phyloP scores from a whole-genome alignment of 768 basidiomycete species.

The Roridomyces roridus region DNA sequence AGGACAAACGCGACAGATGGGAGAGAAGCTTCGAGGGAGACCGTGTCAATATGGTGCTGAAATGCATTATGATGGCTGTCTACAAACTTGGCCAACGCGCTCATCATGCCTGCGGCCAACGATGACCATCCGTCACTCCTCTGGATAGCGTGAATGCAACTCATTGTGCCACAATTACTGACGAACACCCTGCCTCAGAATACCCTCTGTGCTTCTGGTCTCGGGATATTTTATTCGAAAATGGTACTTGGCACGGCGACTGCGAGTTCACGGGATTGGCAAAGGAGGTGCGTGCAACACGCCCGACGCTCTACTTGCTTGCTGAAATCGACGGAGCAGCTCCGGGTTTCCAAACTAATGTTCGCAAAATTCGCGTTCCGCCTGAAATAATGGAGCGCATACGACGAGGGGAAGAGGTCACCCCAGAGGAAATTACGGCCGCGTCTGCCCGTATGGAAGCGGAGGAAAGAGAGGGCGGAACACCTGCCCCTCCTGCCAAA shows the following conservation, averaged over 20 bases:
- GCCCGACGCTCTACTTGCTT: neutral
- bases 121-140: conserved; percentile 30
- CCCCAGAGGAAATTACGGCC: conserved; percentile 56
- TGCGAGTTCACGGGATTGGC: conserved; percentile 58
- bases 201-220: conserved; percentile 50
- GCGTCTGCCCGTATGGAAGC: conserved; percentile 50
- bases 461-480: conserved; percentile 30
- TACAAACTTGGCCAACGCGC: conserved; percentile 14
- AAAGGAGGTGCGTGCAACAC: conserved; percentile 50
- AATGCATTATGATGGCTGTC: conserved; percentile 32
- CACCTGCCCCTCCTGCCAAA: conserved; percentile 5
- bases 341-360: conserved; percentile 61
- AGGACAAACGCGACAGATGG: conserved; percentile 40
- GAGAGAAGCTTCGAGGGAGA: conserved; percentile 41
- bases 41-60: conserved; percentile 47
- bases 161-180: neutral
- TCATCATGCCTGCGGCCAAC: conserved; percentile 18
- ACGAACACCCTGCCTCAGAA: conserved; percentile 33
- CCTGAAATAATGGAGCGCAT: conserved; percentile 62
- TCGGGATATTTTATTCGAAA: conserved; percentile 53
- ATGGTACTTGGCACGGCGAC: conserved; percentile 54
- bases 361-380: conserved; percentile 54
- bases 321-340: conserved; percentile 37
- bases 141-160: conserved; percentile 50
- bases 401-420: conserved; percentile 57